phyloP scores from a whole-genome alignment of 306 rosid genomes.

The Sesbania bispinosa region DNA sequence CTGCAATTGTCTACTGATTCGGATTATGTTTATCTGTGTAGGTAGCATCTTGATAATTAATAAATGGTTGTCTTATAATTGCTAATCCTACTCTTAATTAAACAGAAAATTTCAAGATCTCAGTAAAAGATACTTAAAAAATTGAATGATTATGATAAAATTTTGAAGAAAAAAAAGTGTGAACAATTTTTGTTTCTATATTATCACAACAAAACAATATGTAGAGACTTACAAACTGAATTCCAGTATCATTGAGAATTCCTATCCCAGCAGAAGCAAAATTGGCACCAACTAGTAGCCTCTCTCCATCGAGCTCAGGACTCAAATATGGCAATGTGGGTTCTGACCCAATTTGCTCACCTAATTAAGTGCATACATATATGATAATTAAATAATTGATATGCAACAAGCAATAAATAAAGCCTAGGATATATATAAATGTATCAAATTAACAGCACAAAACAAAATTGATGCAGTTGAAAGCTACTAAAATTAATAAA shows the following conservation, averaged over 20 bases:
- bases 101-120: too few relatives aligned
- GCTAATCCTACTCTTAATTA: too few relatives aligned
- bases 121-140: too few relatives aligned
- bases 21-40: conserved; percentile 62
- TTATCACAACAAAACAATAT: too few relatives aligned
- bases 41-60: background rate
- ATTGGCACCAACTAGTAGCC: conserved; percentile 71
- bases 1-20: conserved; percentile 53
- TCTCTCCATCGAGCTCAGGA: conserved; percentile 53
- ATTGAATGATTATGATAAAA: too few relatives aligned
- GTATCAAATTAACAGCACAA: background rate
- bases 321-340: conserved; percentile 78
- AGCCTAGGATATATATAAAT: background rate
- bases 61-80: too few relatives aligned
- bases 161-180: too few relatives aligned
- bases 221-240: conserved; percentile 78
- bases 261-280: conserved; percentile 95
- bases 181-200: too few relatives aligned
- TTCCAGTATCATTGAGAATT: conserved; percentile 85
- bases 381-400: background rate
- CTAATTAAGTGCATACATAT: too few relatives aligned
- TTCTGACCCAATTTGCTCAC: conserved; percentile 66
- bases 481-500: too few relatives aligned
- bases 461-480: background rate
- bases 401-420: background rate